These are phyloP conservation scores for Aspergillus baeticus DNA, from an alignment of 495 filamentous ascomycete species.

Conservation along the genomic window DNA sequence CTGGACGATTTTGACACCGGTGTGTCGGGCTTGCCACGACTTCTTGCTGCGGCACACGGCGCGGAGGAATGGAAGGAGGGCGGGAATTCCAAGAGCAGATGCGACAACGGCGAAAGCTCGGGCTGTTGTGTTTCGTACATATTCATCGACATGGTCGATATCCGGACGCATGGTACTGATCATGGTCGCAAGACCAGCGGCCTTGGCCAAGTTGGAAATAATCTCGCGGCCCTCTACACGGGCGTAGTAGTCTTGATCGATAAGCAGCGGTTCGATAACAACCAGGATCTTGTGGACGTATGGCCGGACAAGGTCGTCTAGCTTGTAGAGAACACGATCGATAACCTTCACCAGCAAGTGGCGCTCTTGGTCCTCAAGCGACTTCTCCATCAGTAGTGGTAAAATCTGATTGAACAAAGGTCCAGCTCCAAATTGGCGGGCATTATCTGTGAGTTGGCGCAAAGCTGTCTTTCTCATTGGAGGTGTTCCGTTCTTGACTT, in stretches of 20 bases:
- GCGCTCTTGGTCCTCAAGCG: slow-evolving; percentile 96
- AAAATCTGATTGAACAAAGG: slow-evolving; percentile 97
- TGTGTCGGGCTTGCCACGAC: slow-evolving; percentile 98
- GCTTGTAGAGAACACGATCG: slow-evolving; percentile 96
- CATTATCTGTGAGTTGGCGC: slow-evolving; percentile 96
- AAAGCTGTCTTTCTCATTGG: slow-evolving; percentile 99
- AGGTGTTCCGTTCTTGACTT: slow-evolving; percentile 99
- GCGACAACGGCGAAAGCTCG: slow-evolving; percentile 97
- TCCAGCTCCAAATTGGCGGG: slow-evolving; percentile 92
- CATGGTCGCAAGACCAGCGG: slow-evolving; percentile 97
- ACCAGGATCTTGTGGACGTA: slow-evolving; percentile 98
- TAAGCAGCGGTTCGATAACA: slow-evolving; percentile 97
- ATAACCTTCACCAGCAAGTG: slow-evolving; percentile 99
- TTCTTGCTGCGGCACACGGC: slow-evolving; percentile 97
- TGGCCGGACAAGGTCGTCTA: slow-evolving; percentile 94
- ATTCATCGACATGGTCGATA: slow-evolving; percentile 98
- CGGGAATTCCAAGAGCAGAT: slow-evolving; percentile 93
- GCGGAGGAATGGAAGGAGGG: slow-evolving; percentile 89
- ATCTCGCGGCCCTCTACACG: slow-evolving; percentile 98
- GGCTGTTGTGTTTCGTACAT: slow-evolving; percentile 98
- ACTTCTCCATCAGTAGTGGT: slow-evolving; percentile 97
- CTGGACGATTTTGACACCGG: slow-evolving; percentile 98
- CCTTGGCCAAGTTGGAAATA: slow-evolving; percentile 95
- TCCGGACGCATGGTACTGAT: slow-evolving; percentile 98
- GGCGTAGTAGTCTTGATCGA: slow-evolving; percentile 99